phyloP scores from a whole-genome alignment of 495 filamentous ascomycete genomes.

The Annulohypoxylon nitens region DNA sequence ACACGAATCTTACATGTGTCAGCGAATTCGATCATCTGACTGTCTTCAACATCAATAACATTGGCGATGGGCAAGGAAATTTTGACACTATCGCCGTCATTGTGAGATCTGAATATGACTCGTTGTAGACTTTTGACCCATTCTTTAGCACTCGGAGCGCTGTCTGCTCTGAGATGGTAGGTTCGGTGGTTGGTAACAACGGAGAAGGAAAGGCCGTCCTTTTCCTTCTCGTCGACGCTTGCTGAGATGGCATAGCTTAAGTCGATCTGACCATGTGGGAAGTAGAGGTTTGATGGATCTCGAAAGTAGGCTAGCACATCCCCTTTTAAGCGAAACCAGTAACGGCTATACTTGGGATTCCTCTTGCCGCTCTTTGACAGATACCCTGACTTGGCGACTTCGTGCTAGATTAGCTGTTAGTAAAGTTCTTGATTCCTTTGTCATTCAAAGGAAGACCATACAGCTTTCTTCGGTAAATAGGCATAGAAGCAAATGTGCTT shows the following conservation, averaged over 20 bases:
- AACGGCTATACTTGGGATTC: conserved; percentile 90
- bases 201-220: conserved; percentile 80
- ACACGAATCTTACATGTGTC: conserved; percentile 95
- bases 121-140: conserved; percentile 96
- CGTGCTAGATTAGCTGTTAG: conserved; percentile 66
- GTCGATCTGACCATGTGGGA: conserved; percentile 92
- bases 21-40: conserved; percentile 89
- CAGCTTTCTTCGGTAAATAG: conserved; percentile 90
- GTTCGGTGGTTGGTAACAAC: conserved; percentile 85
- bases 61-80: conserved; percentile 90
- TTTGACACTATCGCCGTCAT: conserved; percentile 97
- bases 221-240: conserved; percentile 76
- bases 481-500: conserved; percentile 97
- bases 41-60: conserved; percentile 93
- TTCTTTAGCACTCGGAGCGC: conserved; percentile 88
- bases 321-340: conserved; percentile 96
- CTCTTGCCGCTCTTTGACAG: conserved; percentile 89
- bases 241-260: conserved; percentile 92
- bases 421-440: not conserved
- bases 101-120: conserved; percentile 95
- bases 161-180: conserved; percentile 93
- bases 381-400: conserved; percentile 87
- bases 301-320: conserved; percentile 95
- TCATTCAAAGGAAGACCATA: conserved; percentile 46
- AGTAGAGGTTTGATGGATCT: conserved; percentile 87